Conservation (phyloP, 1,139 yeast genomes). For the Torulaspora pretoriensis region DNA sequence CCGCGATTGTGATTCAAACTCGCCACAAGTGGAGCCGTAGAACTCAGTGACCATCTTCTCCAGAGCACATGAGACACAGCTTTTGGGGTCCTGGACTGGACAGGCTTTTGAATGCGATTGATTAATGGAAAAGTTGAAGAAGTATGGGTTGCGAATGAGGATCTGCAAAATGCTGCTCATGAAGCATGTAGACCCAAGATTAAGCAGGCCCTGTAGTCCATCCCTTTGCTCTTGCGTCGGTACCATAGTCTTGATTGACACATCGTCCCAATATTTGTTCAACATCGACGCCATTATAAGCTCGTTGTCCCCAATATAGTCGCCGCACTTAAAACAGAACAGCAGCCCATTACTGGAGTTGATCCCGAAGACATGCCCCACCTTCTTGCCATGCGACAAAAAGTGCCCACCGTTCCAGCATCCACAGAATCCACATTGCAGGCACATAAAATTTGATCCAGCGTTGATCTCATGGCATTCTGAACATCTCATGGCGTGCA, state of each 20-base stretch:
- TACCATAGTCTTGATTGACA: conserved; percentile 38
- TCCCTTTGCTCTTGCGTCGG: conserved; percentile 61
- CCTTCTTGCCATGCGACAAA: conserved; percentile 52
- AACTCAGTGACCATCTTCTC: conserved; percentile 65
- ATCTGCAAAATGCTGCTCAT: conserved; percentile 89
- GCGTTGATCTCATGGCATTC: conserved; percentile 38
- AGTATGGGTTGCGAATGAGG: conserved; percentile 79
- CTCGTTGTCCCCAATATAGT: conserved; percentile 55
- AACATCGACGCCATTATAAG: conserved; percentile 22
- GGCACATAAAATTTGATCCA: conserved; percentile 60
- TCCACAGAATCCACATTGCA: conserved; percentile 81
- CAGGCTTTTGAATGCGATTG: conserved; percentile 31
- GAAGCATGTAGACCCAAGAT: conserved; percentile 95
- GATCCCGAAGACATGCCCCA: conserved; percentile 69
- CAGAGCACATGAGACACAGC: conserved; percentile 78
- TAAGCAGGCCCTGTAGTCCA: conserved; percentile 83
- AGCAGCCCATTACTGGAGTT: conserved; percentile 47
- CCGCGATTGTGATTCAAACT: conserved; percentile 29
- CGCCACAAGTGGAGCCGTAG: conserved; percentile 31
- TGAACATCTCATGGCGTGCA: conserved; percentile 28
- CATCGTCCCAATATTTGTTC: conserved; percentile 30
- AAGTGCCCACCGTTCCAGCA: conserved; percentile 62
- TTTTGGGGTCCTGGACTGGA: conserved; percentile 25
- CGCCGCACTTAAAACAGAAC: conserved; percentile 74
- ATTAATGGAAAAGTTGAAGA: conserved; percentile 66